Base-by-base conservation (phyloP, 192 early-diverging fungal genomes). In the Linnemannia exigua region DNA sequence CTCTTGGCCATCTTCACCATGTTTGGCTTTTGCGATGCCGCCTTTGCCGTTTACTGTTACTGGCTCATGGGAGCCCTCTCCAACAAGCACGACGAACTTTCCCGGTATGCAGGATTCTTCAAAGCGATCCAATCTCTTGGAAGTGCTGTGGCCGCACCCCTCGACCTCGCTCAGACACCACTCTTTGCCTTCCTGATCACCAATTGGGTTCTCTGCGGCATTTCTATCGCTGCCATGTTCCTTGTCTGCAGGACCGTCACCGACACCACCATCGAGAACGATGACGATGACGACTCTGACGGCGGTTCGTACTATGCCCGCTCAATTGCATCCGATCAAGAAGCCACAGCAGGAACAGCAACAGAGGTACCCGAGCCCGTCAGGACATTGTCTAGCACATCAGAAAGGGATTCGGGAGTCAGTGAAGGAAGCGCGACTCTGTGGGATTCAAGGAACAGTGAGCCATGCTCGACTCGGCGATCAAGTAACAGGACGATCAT, bases 61-160 rank as follows among this genome's bases (percentile, higher is more conserved):
- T 98, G 96, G 96, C 87, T 98, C 54, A 93, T 98, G 81, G 97
- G 96, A n/a, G 92, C 96, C 35, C 89, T 96, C 75, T 93, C 95
- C 41, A 97, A 97, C 88, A 95, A 98, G 84, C 90, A 91, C 70
- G 92, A 93, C 76, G 88, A 90, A 76, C 90, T 93, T 71, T 91
- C 95, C 22, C 91, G 94, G 41, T 96, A 94, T 75, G 91, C 92
- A 73, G 97, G 84, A 7, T 97, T 95, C 90, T 98, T 97, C 94
- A 98, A 98, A 91, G 94, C 94, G 36, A 95, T 96, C 67, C 97
- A 97, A 89, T 95, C 93, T 68, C 92, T 93, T 72, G 95, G 92
- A 20, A 91, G 87, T 69, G 95, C 94, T 52, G 90, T 96, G 38
- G 90, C 93, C 6, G 93, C 93, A 84, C 93, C 94, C 66, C 71